Evolutionary conservation across 1,284 basidiomycete genomes (phyloP), one percentile per base, ranked within the genome.

Genomic region (Kalmanozyma brasiliensis): DNA sequence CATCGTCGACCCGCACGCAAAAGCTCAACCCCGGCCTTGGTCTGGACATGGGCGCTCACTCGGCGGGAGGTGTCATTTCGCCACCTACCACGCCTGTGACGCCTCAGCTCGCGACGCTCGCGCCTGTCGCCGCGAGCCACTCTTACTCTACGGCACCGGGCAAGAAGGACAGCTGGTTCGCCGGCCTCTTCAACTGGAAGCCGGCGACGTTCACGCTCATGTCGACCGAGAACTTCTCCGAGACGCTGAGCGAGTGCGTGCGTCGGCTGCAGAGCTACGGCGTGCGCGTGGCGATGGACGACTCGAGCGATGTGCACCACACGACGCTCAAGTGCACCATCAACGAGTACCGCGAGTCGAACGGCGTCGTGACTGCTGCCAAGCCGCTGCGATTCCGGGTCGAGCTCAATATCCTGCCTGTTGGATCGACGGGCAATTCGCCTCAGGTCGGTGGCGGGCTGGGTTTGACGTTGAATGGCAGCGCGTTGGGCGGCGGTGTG

Each of bases 121-220:
- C 44, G 6, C 45, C 60, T 20, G 44, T 35, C 16, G 10, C 47
- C 23, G 14, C 35, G 3, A 55, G 45, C 53, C 32, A 34, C 23
- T n/a, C n/a, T n/a, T n/a, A n/a, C n/a, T n/a, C n/a, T n/a, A 36
- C 33, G 3, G 60, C 51, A 23, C 65, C 65, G 8, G 55, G 65
- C n/a, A 68, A 68, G 66, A 91, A 90, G 81, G 88, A 90, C 44
- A 88, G 88, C 56, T 97, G 94, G 94, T 89, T 98, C 71, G 88
- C 89, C 49, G 91, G 90, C 66, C 86, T 96, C 42, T 95, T 97
- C 87, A 90, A 89, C 78, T 90, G 92, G 85, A 92, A 90, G 77
- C 88, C 91, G 0, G 85, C 87, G 16, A 86, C 85, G 14, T 89
- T 88, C 81, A 71, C 66, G 19, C 71, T 81, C 47, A 71, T 77